These are phyloP conservation scores for Sextonia rubra DNA, from an alignment of 164 flowering plant genomes.

Conservation along the genomic window DNA sequence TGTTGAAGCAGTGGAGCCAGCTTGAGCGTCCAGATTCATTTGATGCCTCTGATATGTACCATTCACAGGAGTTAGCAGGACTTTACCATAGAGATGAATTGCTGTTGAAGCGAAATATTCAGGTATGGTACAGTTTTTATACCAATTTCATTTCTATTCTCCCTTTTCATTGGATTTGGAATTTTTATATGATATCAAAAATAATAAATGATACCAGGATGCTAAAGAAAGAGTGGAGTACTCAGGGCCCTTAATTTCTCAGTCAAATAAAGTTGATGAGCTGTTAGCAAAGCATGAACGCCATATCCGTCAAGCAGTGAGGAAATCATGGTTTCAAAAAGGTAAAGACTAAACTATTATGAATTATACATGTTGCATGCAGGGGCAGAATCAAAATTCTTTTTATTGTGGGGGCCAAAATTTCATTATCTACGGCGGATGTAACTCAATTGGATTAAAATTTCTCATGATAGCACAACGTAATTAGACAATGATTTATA, in stretches of 20 bases:
- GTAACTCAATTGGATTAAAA: too few species aligned
- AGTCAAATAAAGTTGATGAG: slow-evolving; percentile 74
- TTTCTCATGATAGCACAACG: too few species aligned
- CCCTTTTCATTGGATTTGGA: neutral
- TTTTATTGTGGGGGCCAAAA: too few species aligned
- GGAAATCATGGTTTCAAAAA: slow-evolving; percentile 87
- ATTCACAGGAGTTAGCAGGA: slow-evolving; percentile 71
- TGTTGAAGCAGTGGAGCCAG: slow-evolving; percentile 57
- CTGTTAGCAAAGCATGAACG: slow-evolving; percentile 79
- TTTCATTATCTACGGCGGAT: too few species aligned
- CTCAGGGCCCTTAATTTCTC: slow-evolving; percentile 87
- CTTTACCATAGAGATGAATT: slow-evolving; percentile 52
- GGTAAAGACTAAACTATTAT: slow-evolving; percentile 36
- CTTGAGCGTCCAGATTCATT: slow-evolving; percentile 76
- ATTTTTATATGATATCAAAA: neutral
- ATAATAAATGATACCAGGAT: slow-evolving; percentile 27
- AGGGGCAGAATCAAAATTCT: too few species aligned
- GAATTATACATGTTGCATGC: too few species aligned
- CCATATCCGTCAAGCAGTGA: slow-evolving; percentile 78
- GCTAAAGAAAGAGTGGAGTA: slow-evolving; percentile 75
- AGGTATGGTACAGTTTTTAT: slow-evolving; percentile 32
- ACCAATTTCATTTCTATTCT: neutral
- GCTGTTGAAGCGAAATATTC: slow-evolving; percentile 38
- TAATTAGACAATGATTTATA: too few species aligned
- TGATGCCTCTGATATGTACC: slow-evolving; percentile 74